A percentile compares a stretch with the other conserved stretches of the same genome.
phyloP scores from a whole-genome alignment of 106 monocot genomes.

The Dendrobium huoshanense region DNA sequence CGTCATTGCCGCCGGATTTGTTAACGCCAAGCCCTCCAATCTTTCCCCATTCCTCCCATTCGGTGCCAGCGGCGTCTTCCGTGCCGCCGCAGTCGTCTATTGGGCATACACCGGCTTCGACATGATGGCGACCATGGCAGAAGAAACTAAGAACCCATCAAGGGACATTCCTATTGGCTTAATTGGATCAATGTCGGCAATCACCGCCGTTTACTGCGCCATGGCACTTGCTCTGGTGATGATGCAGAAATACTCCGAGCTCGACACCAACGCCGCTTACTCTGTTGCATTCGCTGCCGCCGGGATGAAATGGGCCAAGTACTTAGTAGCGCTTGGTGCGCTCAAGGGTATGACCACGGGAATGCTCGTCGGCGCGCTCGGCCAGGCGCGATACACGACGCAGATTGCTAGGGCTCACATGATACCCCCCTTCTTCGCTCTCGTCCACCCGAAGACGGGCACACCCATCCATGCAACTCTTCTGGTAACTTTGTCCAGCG shows the following conservation, averaged over 20 bases:
- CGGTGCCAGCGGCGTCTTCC: slow-evolving; percentile 58
- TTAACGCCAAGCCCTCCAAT: slow-evolving; percentile 16
- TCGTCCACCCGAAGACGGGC: slow-evolving; percentile 28
- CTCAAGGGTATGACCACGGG: slow-evolving; percentile 36
- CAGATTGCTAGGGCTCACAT: slow-evolving; percentile 31
- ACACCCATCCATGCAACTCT: slow-evolving; percentile 25
- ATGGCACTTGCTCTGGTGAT: slow-evolving; percentile 23
- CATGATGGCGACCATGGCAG: slow-evolving; percentile 31
- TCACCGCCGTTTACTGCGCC: slow-evolving; percentile 27
- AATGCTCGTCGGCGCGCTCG: slow-evolving; percentile 26
- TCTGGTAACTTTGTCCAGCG: slow-evolving; percentile 15
- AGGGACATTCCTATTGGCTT: slow-evolving; percentile 29
- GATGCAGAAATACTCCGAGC: slow-evolving; percentile 29
- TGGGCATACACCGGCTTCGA: slow-evolving; percentile 62
- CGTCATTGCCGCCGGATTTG: slow-evolving; percentile 31
- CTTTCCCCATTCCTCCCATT: slow-evolving; percentile 24
- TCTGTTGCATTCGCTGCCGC: slow-evolving; percentile 20
- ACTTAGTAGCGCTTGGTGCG: slow-evolving; percentile 25
- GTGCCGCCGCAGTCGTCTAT: slow-evolving; percentile 64
- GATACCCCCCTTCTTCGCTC: slow-evolving; percentile 29
- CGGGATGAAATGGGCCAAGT: slow-evolving; percentile 32
- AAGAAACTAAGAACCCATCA: slow-evolving; percentile 31
- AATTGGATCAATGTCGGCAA: slow-evolving; percentile 29
- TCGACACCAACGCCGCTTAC: slow-evolving; percentile 26
- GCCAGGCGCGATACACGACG: slow-evolving; percentile 31